Percentiles rank a stretch among this genome's conserved stretches.
These are phyloP conservation scores for Alnus rubra DNA, from an alignment of 306 rosid genomes.

Conservation along the genomic window DNA sequence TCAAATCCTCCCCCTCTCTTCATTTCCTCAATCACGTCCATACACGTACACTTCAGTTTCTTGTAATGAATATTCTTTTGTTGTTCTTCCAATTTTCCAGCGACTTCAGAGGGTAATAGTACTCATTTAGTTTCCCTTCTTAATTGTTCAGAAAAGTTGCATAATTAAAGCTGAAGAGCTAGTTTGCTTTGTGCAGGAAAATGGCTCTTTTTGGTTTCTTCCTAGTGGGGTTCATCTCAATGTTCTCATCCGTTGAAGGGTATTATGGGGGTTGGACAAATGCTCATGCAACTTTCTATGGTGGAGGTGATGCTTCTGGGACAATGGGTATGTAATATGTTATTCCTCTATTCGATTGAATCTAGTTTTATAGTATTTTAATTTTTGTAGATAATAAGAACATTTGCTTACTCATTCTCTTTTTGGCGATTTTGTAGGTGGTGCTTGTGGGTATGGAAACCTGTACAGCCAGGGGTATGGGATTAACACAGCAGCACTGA, in stretches of 20 bases:
- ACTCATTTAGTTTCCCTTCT: not conserved
- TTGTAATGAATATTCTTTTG: slow-evolving; percentile 2
- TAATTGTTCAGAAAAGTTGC: too few relatives aligned
- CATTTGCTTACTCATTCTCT: not conserved
- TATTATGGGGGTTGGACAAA: slow-evolving; percentile 63
- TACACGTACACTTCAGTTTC: slow-evolving; percentile 22
- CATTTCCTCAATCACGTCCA: slow-evolving; percentile 41
- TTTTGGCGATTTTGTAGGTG: slow-evolving; percentile 41
- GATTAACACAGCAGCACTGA: slow-evolving; percentile 75
- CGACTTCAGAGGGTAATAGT: not conserved
- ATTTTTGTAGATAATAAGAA: not conserved
- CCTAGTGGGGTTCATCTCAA: slow-evolving; percentile 40
- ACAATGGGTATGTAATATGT: slow-evolving; percentile 62
- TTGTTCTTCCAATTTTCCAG: not conserved
- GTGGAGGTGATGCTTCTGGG: slow-evolving; percentile 86
- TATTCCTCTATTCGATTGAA: not conserved
- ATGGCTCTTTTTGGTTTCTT: slow-evolving; percentile 51
- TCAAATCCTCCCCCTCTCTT: slow-evolving; percentile 33
- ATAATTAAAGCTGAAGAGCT: slow-evolving; percentile 19
- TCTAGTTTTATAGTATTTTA: not conserved
- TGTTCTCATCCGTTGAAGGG: slow-evolving; percentile 44
- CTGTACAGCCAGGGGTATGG: slow-evolving; percentile 81
- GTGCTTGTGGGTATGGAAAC: slow-evolving; percentile 90
- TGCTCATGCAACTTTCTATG: slow-evolving; percentile 90
- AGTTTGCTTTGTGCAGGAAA: slow-evolving; percentile 42